Evolutionary conservation across 352 stramenopile genomes (phyloP), one percentile per base, ranked within the genome.

Genomic region (Globisporangium splendens): DNA sequence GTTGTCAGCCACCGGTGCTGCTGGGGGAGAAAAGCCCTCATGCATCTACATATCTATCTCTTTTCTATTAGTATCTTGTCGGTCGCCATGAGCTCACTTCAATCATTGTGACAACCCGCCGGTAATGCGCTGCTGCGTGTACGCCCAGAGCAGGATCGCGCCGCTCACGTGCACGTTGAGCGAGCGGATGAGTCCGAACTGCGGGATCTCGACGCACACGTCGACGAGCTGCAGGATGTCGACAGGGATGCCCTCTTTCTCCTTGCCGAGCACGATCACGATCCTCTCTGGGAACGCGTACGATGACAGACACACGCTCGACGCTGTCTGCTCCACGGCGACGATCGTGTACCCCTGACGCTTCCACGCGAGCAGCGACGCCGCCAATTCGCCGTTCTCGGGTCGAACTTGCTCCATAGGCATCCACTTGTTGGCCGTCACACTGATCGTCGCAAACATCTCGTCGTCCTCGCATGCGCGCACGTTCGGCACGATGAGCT

Each of bases 91-190:
- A 35, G 28, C 24, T 31, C 24, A 2, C 2, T 31, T 31, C 24
- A 31, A 31, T 31, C 24, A 31, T 5, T 31, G 24, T 2, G 24
- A 31, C 24, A 31, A 2, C 0, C 28, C 28, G 28, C 28, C 0
- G 3, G 5, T 10, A 8, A 91, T 63, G 35, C 74, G 84, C 66
- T 98, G 95, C 63, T 97, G 94, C 18, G 93, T 98, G 71, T 98
- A 98, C 68, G 98, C 93, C 95, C 96, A 99, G 54, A 99, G 80
- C 51, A 96, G 62, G 21, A 99, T 83, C 18, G 96, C 93, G 49
- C 94, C 96, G 57, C 88, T 97, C 20, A 99, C 97, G 65, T 99
- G 97, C 46, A 98, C 96, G 62, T 99, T 99, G 28, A 99, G 83
- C 49, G 89, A 98, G 8, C 97, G 84, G 51, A 98, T 97, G 43